Conservation (phyloP, 495 filamentous ascomycete species). For the Aspergillus affinis region DNA sequence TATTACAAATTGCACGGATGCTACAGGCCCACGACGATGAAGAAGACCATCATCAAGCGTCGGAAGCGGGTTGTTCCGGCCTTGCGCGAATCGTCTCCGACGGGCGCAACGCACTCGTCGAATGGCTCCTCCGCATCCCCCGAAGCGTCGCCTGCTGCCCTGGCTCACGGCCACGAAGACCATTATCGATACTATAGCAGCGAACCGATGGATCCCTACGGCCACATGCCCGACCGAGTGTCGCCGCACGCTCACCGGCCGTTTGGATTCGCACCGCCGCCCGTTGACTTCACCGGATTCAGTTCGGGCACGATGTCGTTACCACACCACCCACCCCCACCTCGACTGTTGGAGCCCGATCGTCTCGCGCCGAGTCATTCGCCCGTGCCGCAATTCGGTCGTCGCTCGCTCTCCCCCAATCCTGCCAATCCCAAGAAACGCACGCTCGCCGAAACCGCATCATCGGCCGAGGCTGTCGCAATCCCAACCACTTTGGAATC, state of each 20-base stretch:
- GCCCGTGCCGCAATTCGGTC: conserved; percentile 37
- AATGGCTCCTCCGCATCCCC: conserved; percentile 45
- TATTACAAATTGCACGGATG: conserved; percentile 96
- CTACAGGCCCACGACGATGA: conserved; percentile 93
- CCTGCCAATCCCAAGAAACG: conserved; percentile 45
- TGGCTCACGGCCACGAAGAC: conserved; percentile 59
- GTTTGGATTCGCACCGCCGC: conserved; percentile 43
- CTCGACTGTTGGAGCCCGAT: conserved; percentile 43
- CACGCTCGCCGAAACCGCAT: conserved; percentile 36
- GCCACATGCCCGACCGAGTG: conserved; percentile 24
- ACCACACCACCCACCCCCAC: conserved; percentile 41
- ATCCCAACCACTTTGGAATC: conserved; percentile 34
- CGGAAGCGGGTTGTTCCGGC: conserved; percentile 94
- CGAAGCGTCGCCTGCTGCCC: conserved; percentile 44
- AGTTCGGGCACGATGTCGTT: conserved; percentile 34
- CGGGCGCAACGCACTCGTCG: conserved; percentile 44
- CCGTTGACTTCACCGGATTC: conserved; percentile 54
- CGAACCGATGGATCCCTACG: conserved; percentile 38
- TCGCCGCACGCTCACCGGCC: conserved; percentile 32
- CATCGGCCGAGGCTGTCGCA: conserved; percentile 27
- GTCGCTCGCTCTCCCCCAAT: conserved; percentile 43
- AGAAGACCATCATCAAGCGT: conserved; percentile 94
- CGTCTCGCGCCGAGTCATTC: conserved; percentile 29
- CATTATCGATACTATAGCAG: conserved; percentile 49
- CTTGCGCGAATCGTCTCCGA: conserved; percentile 53